Conservation (phyloP, 78 protist species). For the Guillardia theta region DNA sequence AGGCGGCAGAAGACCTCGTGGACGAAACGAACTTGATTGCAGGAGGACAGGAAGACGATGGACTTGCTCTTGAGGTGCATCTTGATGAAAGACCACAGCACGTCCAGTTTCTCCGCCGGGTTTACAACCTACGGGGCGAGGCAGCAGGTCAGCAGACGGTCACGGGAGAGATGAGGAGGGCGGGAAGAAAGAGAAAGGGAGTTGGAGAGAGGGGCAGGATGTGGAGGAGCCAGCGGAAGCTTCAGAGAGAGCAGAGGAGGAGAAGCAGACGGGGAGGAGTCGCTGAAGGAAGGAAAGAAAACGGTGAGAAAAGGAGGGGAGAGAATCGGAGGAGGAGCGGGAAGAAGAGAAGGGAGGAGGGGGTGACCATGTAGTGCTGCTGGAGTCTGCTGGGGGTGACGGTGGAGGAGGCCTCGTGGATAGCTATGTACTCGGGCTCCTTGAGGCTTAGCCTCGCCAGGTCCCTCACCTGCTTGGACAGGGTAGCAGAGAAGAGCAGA, state of each 20-base stretch:
- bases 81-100: slow-evolving; percentile 79
- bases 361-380: slow-evolving; percentile 51
- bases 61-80: slow-evolving; percentile 79
- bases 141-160: no score
- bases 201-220: no score
- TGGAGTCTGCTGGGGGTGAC: slow-evolving; percentile 36
- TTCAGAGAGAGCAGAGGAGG: no score
- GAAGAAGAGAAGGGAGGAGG: no score
- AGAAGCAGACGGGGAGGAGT: not conserved
- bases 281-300: not conserved
- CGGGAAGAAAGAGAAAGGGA: not conserved
- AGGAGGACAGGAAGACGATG: slow-evolving; percentile 88
- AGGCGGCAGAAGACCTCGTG: slow-evolving; percentile 69
- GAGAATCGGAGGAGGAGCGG: no score
- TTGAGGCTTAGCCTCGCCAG: slow-evolving; percentile 75
- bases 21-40: slow-evolving; percentile 90
- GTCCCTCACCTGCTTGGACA: slow-evolving; percentile 74
- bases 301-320: no score
- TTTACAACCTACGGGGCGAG: no score
- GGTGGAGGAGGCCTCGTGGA: slow-evolving; percentile 47
- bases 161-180: not conserved
- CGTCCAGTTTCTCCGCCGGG: slow-evolving; percentile 66
- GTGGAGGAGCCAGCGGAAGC: no score
- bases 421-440: slow-evolving; percentile 85
- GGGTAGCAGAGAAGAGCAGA: slow-evolving; percentile 96